Evolutionary conservation across 2,329 filamentous ascomycete species (phyloP).

Genomic region (Macroventuria anomochaeta): DNA sequence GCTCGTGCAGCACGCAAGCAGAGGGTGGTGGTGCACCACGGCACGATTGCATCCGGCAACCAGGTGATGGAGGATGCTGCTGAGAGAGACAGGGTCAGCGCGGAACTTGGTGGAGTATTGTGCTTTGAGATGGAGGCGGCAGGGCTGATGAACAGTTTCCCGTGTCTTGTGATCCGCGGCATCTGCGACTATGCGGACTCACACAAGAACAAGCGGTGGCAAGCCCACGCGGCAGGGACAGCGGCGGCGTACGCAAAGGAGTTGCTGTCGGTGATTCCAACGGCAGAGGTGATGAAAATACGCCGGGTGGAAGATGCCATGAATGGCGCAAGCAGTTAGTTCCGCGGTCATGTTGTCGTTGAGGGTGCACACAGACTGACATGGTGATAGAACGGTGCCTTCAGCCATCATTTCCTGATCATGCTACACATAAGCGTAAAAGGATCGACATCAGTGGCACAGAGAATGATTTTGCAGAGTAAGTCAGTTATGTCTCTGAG

Average conservation of each 20-base stretch:
- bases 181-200: constrained; percentile 2
- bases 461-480: neutral
- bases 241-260: constrained; percentile 3
- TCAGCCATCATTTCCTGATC: neutral
- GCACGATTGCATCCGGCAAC: too few species aligned
- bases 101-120: constrained; percentile 14
- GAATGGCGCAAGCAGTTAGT: neutral
- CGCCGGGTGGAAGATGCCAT: neutral
- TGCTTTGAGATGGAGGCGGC: constrained; percentile 5
- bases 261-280: constrained; percentile 5
- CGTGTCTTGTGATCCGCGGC: constrained; percentile 1
- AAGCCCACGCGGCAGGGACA: neutral
- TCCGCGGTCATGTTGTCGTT: too few species aligned
- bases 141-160: constrained; percentile 1
- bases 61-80: too few species aligned
- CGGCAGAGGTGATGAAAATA: constrained; percentile 7
- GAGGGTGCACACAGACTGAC: neutral
- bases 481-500: neutral
- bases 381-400: neutral
- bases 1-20: too few species aligned
- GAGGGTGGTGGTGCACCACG: too few species aligned
- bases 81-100: too few species aligned
- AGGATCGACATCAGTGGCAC: neutral
- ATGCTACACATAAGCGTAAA: neutral
- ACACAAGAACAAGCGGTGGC: neutral